These are phyloP conservation scores for Claviceps sorghi DNA, from an alignment of 2,329 filamentous ascomycete species.

Conservation along the genomic window DNA sequence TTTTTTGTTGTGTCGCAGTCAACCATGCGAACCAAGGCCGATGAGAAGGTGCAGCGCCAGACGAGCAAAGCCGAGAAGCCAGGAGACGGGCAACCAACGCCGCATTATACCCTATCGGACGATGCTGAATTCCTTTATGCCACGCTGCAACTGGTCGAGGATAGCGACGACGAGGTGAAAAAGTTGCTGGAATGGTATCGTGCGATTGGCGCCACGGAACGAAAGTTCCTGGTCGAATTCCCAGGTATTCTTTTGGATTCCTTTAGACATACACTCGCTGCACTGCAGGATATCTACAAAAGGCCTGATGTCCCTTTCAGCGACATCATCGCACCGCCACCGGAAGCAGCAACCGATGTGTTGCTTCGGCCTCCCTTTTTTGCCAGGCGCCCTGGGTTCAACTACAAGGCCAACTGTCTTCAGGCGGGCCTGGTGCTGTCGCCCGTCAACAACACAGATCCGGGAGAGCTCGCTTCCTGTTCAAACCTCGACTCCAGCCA, in stretches of 20 bases:
- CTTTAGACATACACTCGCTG: conserved; percentile 41
- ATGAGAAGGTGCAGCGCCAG: conserved; percentile 9
- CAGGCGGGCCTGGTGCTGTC: conserved; percentile 13
- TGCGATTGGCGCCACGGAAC: conserved; percentile 4
- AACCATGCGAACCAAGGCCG: conserved; percentile 8
- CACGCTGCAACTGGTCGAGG: conserved; percentile 16
- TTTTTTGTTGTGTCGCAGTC: conserved; percentile 26
- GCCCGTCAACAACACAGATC: conserved; percentile 6
- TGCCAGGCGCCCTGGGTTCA: conserved; percentile 30
- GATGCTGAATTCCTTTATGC: conserved; percentile 17
- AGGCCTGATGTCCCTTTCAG: conserved; percentile 32
- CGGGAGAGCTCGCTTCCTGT: conserved; percentile 13
- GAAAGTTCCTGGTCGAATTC: conserved; percentile 40
- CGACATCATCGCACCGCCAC: conserved; percentile 26
- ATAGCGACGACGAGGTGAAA: conserved; percentile 9
- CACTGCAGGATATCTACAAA: conserved; percentile 37
- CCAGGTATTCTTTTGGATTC: conserved; percentile 43
- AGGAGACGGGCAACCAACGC: neutral
- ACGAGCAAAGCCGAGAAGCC: conserved; percentile 3
- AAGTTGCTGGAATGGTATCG: conserved; percentile 16
- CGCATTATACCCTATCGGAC: conserved; percentile 16
- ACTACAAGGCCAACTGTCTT: conserved; percentile 28
- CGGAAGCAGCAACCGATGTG: conserved; percentile 7
- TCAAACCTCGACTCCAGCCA: conserved; percentile 39
- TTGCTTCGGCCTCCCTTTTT: conserved; percentile 35